phyloP scores from a whole-genome alignment of 2,329 filamentous ascomycete species.

The Colletotrichum sojae region DNA sequence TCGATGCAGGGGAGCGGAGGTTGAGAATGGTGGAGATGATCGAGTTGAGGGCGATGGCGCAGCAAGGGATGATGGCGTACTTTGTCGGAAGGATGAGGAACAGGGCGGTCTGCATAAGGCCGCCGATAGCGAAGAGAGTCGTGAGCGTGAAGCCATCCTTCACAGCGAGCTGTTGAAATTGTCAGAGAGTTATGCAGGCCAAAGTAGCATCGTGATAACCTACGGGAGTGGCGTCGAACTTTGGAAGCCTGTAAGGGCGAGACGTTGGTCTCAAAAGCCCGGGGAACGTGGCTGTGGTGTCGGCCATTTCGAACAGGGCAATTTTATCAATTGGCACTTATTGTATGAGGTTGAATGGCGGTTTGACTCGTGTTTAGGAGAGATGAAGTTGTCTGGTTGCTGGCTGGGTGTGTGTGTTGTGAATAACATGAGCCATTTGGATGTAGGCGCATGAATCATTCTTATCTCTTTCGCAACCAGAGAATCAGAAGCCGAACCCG shows the following conservation, averaged over 20 bases:
- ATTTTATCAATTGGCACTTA: too few species aligned
- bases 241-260: not conserved
- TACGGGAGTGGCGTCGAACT: conserved; percentile 5
- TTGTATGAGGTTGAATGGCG: too few species aligned
- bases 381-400: not conserved
- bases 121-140: conserved; percentile 52
- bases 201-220: not conserved
- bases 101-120: conserved; percentile 52
- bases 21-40: conserved; percentile 50
- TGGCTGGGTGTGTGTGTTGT: not conserved
- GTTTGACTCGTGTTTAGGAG: too few species aligned
- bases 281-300: conserved; percentile 2
- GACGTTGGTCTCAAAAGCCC: conserved; percentile 23
- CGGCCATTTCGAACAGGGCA: not conserved
- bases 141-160: conserved; percentile 54
- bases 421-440: not conserved
- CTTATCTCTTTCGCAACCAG: too few species aligned
- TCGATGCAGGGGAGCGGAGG: conserved; percentile 37
- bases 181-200: not conserved
- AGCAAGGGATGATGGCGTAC: conserved; percentile 53
- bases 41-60: conserved; percentile 49
- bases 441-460: not conserved
- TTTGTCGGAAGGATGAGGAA: conserved; percentile 51
- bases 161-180: conserved; percentile 24
- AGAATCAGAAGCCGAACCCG: too few species aligned